These are phyloP conservation scores for Blakeslea trispora DNA, from an alignment of 371 early-diverging fungal genomes.

Conservation along the genomic window DNA sequence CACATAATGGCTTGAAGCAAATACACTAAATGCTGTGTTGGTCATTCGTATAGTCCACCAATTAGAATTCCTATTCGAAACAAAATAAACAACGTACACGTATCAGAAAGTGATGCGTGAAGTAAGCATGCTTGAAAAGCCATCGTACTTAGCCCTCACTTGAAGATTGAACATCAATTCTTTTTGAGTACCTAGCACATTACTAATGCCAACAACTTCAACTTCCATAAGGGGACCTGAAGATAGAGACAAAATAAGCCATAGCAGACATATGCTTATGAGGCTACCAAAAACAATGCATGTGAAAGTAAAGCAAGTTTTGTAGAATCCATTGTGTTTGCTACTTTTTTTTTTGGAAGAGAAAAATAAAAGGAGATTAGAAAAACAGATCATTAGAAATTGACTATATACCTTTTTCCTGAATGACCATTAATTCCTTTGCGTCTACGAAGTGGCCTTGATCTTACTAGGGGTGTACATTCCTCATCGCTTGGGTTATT, in stretches of 20 bases:
- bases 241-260: slow-evolving; percentile 11
- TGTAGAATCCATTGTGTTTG: neutral
- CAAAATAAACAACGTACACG: neutral
- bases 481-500: slow-evolving; percentile 23
- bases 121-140: neutral
- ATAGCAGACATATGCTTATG: slow-evolving; percentile 5
- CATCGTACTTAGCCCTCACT: slow-evolving; percentile 27
- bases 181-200: slow-evolving; percentile 62
- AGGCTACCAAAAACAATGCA: slow-evolving; percentile 6
- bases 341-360: no score
- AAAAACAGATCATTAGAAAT: neutral
- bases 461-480: slow-evolving; percentile 18
- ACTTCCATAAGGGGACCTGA: slow-evolving; percentile 31
- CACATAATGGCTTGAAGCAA: slow-evolving; percentile 31
- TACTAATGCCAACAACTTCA: slow-evolving; percentile 45
- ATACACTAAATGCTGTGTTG: slow-evolving; percentile 28
- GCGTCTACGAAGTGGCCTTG: slow-evolving; percentile 16
- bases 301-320: slow-evolving; percentile 4
- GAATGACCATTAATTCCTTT: slow-evolving; percentile 14
- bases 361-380: neutral
- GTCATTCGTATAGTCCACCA: slow-evolving; percentile 33
- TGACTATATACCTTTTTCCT: slow-evolving; percentile 2
- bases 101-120: neutral
- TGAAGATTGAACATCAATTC: slow-evolving; percentile 57
- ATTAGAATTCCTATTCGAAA: slow-evolving; percentile 21